Conservation (phyloP, 2,329 filamentous ascomycete species). For the Botrytis pseudocinerea region DNA sequence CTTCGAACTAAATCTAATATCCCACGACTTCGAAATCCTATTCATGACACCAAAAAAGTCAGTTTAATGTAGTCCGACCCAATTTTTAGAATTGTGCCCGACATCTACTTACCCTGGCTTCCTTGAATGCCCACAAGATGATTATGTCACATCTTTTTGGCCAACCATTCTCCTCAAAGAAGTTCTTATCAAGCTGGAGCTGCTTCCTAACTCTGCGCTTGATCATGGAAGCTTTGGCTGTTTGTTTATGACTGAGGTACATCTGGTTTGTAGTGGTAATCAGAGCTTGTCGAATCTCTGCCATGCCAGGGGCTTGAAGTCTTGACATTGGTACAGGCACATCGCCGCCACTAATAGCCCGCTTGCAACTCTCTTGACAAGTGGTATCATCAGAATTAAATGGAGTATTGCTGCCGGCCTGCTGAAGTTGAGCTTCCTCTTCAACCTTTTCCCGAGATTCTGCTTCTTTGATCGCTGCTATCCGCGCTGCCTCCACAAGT, state of each 20-base stretch:
- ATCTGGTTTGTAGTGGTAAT: not conserved
- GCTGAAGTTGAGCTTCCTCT: not conserved
- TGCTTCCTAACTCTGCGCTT: not conserved
- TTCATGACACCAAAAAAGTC: not conserved
- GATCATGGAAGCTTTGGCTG: not conserved
- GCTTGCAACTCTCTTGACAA: too few species aligned
- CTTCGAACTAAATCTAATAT: not conserved
- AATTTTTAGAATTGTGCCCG: not conserved
- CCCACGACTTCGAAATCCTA: not conserved
- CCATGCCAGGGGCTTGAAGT: not conserved
- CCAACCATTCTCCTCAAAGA: slow-evolving; percentile 2
- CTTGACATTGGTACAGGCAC: too few species aligned
- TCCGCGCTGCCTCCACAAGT: not conserved
- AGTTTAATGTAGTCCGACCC: not conserved
- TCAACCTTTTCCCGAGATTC: not conserved
- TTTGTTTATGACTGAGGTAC: not conserved
- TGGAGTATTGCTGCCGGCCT: not conserved
- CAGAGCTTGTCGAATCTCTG: not conserved
- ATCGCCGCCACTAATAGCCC: not conserved
- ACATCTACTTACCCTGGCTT: slow-evolving; percentile 3
- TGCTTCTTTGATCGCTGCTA: not conserved
- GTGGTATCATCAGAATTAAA: not conserved
- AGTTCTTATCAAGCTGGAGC: not conserved
- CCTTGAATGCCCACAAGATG: not conserved
- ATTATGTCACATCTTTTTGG: not conserved